These are phyloP conservation scores for Fusarium siculi DNA, from an alignment of 2,329 filamentous ascomycete genomes.

Conservation along the genomic window DNA sequence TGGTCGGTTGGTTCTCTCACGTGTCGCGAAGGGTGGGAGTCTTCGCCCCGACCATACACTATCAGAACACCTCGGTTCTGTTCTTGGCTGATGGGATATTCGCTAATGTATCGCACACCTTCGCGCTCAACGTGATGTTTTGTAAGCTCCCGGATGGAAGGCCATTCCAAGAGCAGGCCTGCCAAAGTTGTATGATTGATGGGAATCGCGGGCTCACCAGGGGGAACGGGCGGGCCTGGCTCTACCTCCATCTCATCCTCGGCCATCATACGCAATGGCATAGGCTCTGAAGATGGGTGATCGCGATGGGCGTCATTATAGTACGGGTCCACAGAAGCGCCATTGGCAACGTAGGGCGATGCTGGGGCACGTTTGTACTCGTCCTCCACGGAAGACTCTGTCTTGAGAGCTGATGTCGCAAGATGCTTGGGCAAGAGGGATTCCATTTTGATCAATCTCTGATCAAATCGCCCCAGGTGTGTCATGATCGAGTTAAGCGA, in stretches of 20 bases:
- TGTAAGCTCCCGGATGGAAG: slow-evolving; percentile 73
- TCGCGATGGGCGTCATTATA: slow-evolving; percentile 42
- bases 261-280: slow-evolving; percentile 45
- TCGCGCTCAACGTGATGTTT: slow-evolving; percentile 58
- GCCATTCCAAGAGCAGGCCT: slow-evolving; percentile 80
- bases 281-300: slow-evolving; percentile 42
- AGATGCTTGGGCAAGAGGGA: slow-evolving; percentile 38
- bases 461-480: slow-evolving; percentile 54
- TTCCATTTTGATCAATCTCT: slow-evolving; percentile 51
- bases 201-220: slow-evolving; percentile 77
- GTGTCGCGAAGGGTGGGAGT: slow-evolving; percentile 66
- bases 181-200: slow-evolving; percentile 92
- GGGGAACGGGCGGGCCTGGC: slow-evolving; percentile 62
- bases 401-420: slow-evolving; percentile 35
- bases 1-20: slow-evolving; percentile 54
- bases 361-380: slow-evolving; percentile 40
- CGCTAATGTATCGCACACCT: slow-evolving; percentile 66
- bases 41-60: slow-evolving; percentile 83
- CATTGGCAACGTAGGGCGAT: slow-evolving; percentile 40
- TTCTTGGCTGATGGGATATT: slow-evolving; percentile 82
- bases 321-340: slow-evolving; percentile 36
- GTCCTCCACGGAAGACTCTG: slow-evolving; percentile 47
- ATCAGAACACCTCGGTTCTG: slow-evolving; percentile 78
- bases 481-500: slow-evolving; percentile 51
- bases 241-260: slow-evolving; percentile 64